Base-by-base conservation (phyloP, 371 early-diverging fungal species). In the Rhizopus sp. region DNA sequence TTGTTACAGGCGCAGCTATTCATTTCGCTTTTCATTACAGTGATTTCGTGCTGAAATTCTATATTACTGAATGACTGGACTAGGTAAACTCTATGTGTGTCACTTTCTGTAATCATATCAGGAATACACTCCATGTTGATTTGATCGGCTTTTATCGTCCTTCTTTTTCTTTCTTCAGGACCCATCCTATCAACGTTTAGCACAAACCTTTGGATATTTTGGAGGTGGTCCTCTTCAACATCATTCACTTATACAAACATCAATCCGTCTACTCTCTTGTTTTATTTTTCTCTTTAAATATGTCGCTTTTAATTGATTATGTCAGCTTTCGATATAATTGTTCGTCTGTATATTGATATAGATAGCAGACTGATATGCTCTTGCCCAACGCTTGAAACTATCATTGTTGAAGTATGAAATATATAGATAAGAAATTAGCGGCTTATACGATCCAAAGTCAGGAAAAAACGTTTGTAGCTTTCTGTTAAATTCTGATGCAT, bases 131-230 rank as follows among this genome's bases (percentile, higher is more conserved):
- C 23, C 23, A 23, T 23, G 23, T 23, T 23, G 23, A 23, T 2
- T 23, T 23, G 23, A 23, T 23, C 23, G 23, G 2, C 2, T 23
- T 23, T 23, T 23, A 23, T 23, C 55, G 4, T n/a, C 46, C 33
- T 53, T 13, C 29, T 40, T 44, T 42, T 30, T 42, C 55, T 44
- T 35, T 55, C 23, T 34, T 55, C 35, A 5, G 17, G 46, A 1
- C 46, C 30, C 35, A 55, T 55, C 17, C 46, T 32, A 15, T 35
- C 55, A 35, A 55, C 17, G 23, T 45, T 55, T 37, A 55, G 29
- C 5, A 1, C 5, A 0, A 55, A 0, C 16, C 55, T 33, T 4
- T 33, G 4, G 0, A 46, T 16, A n/a, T 45, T 55, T 15, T 33
- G 2, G 3, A 34, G 7, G 9, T 46, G 45, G 2, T 52, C 52